Conservation (phyloP, 192 early-diverging fungal genomes). For the Dimargaris cristalligena region DNA sequence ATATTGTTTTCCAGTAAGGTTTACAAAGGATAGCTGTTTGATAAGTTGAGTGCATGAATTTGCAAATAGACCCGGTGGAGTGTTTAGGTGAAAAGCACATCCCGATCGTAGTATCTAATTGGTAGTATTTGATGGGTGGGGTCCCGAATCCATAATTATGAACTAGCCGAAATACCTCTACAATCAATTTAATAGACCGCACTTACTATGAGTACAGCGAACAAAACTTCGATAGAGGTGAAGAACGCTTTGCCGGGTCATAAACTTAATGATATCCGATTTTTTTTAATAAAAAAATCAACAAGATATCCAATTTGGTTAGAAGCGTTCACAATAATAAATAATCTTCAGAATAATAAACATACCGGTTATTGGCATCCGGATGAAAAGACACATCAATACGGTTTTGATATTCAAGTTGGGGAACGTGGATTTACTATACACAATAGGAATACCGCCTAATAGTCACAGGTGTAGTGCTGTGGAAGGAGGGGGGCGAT, state of each 20-base stretch:
- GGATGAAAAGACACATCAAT: not conserved
- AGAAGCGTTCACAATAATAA: not conserved
- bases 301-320: not conserved
- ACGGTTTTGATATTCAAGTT: not conserved
- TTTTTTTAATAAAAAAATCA: not conserved
- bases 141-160: not conserved
- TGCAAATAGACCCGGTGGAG: not conserved
- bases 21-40: not conserved
- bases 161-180: not conserved
- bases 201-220: not conserved
- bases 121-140: not conserved
- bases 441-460: not conserved
- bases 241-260: not conserved
- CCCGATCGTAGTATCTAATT: not conserved
- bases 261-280: not conserved
- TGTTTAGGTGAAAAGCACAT: not conserved
- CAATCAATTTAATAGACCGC: not conserved
- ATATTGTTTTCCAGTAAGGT: not conserved
- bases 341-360: not conserved
- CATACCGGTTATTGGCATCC: not conserved
- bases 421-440: not conserved
- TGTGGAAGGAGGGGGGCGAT: not conserved
- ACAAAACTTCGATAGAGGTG: not conserved
- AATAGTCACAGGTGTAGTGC: not conserved
- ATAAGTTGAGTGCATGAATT: not conserved